phyloP scores from a whole-genome alignment of 495 filamentous ascomycete species.

The Halenospora varia region DNA sequence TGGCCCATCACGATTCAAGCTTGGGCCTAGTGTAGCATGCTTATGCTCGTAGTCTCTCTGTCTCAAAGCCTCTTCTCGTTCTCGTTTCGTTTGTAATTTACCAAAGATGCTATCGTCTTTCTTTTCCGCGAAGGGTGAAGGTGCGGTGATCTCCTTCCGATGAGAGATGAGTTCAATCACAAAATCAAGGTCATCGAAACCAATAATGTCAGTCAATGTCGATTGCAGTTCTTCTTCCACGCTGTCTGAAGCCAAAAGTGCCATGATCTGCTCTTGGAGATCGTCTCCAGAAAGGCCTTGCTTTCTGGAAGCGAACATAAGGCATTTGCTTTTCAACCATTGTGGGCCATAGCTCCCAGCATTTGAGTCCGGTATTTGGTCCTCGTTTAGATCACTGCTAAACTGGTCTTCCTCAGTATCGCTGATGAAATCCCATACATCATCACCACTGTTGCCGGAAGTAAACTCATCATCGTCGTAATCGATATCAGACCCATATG shows the following conservation, averaged over 20 bases:
- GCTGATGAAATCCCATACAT: slow-evolving; percentile 87
- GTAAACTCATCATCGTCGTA: slow-evolving; percentile 59
- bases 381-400: slow-evolving; percentile 39
- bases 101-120: slow-evolving; percentile 33
- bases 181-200: slow-evolving; percentile 87
- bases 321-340: slow-evolving; percentile 68
- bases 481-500: slow-evolving; percentile 42
- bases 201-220: slow-evolving; percentile 83
- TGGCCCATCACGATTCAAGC: slow-evolving; percentile 51
- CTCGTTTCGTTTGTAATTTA: slow-evolving; percentile 64
- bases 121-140: slow-evolving; percentile 11
- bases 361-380: slow-evolving; percentile 23
- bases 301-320: slow-evolving; percentile 51
- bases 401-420: slow-evolving; percentile 45
- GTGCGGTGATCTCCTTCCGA: slow-evolving; percentile 55
- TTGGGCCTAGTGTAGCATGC: slow-evolving; percentile 59
- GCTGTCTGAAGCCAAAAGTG: slow-evolving; percentile 59
- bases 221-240: slow-evolving; percentile 84
- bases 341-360: slow-evolving; percentile 32
- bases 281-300: slow-evolving; percentile 57
- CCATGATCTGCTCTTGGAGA: slow-evolving; percentile 67
- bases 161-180: slow-evolving; percentile 79
- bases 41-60: slow-evolving; percentile 82
- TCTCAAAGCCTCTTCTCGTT: slow-evolving; percentile 72
- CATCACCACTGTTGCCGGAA: slow-evolving; percentile 60